These are phyloP conservation scores for Brassica juncea DNA, from an alignment of 345 rosid species.

Conservation along the genomic window DNA sequence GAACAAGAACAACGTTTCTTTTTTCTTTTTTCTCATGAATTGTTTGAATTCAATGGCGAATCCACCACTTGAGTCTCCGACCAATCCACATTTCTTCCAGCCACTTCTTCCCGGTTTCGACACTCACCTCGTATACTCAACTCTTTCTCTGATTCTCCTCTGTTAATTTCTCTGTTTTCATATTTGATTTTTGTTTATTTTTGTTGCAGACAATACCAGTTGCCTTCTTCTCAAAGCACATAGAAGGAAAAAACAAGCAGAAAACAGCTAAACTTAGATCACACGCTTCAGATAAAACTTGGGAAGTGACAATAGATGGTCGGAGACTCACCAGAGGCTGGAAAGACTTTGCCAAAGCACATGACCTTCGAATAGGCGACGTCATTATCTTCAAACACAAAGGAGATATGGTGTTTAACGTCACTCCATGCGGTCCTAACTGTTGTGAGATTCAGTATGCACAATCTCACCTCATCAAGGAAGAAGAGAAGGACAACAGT, in stretches of 20 bases:
- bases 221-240: conserved; percentile 16
- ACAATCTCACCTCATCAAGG: conserved; percentile 3
- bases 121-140: conserved; percentile 10
- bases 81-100: conserved; percentile 34
- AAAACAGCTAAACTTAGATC: conserved; percentile 12
- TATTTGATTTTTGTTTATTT: background rate
- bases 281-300: conserved; percentile 7
- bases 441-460: conserved; percentile 30
- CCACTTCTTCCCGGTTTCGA: conserved; percentile 34
- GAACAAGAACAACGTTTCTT: background rate
- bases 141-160: background rate
- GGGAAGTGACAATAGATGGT: conserved; percentile 23
- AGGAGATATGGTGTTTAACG: conserved; percentile 31
- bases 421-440: conserved; percentile 25
- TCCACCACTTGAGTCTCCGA: conserved; percentile 10
- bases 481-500: background rate
- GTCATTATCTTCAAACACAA: conserved; percentile 26
- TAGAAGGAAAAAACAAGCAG: background rate
- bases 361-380: conserved; percentile 31
- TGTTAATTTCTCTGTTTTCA: background rate
- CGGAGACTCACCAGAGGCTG: conserved; percentile 28
- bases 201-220: conserved; percentile 33
- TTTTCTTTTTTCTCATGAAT: background rate
- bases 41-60: conserved; percentile 18
- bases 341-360: conserved; percentile 26